Percentiles rank a stretch among this genome's conserved stretches.
These are phyloP conservation scores for Ogataea hybrid DNA, from an alignment of 1,139 yeast species.

Conservation along the genomic window DNA sequence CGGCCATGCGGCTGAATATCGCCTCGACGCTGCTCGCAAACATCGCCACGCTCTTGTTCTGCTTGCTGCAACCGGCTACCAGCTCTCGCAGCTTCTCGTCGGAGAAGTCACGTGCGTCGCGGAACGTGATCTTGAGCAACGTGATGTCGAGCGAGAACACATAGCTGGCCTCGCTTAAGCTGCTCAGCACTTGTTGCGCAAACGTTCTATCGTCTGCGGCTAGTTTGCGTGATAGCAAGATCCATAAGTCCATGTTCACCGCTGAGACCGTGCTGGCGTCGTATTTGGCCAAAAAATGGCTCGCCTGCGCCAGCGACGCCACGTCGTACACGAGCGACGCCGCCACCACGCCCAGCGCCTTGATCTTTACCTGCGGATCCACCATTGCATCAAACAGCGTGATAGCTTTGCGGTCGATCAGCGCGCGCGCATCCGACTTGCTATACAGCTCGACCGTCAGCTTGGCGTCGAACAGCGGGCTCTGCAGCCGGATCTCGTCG, in stretches of 20 bases:
- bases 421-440: conserved; percentile 43
- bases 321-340: conserved; percentile 56
- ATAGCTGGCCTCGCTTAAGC: conserved; percentile 44
- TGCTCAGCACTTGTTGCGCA: conserved; percentile 40
- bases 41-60: conserved; percentile 24
- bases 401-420: conserved; percentile 38
- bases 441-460: conserved; percentile 40
- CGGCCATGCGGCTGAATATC: conserved; percentile 24
- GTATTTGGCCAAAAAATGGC: conserved; percentile 41
- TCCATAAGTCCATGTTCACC: conserved; percentile 49
- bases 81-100: conserved; percentile 21
- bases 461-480: conserved; percentile 27
- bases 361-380: conserved; percentile 18
- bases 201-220: conserved; percentile 39
- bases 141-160: conserved; percentile 37
- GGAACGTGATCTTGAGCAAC: conserved; percentile 23
- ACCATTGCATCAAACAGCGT: conserved; percentile 40
- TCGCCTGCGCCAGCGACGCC: conserved; percentile 51
- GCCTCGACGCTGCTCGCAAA: conserved; percentile 21
- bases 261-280: conserved; percentile 40
- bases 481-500: conserved; percentile 29
- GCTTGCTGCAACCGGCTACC: conserved; percentile 24
- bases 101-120: conserved; percentile 6
- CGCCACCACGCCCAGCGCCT: conserved; percentile 44
- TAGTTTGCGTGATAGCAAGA: conserved; percentile 38